phyloP scores from a whole-genome alignment of 2,329 filamentous ascomycete species.

The Ophiostoma ulmi region DNA sequence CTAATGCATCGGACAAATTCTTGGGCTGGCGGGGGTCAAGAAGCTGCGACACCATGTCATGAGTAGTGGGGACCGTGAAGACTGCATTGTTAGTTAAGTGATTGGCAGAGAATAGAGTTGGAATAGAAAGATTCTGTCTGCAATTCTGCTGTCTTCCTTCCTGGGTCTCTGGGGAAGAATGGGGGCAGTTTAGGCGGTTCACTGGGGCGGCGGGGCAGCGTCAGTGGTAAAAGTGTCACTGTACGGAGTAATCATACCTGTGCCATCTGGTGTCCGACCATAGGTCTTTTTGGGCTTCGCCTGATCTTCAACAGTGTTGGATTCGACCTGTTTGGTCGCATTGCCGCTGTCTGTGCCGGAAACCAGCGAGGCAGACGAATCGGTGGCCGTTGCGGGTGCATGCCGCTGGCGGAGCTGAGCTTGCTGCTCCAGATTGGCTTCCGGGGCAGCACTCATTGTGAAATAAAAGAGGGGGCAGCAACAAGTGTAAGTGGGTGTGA shows the following conservation, averaged over 20 bases:
- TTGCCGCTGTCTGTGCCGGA: slow-evolving; percentile 8
- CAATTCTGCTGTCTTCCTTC: no score
- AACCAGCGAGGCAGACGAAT: neutral
- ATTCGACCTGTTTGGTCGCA: neutral
- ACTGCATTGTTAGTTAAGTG: slow-evolving; percentile 49
- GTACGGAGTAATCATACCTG: slow-evolving; percentile 54
- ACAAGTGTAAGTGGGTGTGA: neutral
- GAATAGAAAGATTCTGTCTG: neutral
- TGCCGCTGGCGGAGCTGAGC: slow-evolving; percentile 24
- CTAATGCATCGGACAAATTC: slow-evolving; percentile 78
- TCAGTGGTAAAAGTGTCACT: neutral
- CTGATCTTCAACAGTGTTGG: neutral
- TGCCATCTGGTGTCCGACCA: slow-evolving; percentile 85
- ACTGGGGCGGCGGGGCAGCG: neutral
- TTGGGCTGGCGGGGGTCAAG: slow-evolving; percentile 93
- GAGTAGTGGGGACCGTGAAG: slow-evolving; percentile 90
- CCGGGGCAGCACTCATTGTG: slow-evolving; percentile 24
- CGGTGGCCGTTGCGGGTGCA: slow-evolving; percentile 9
- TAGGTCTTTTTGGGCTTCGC: slow-evolving; percentile 65
- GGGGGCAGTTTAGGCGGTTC: neutral
- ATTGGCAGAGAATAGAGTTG: neutral
- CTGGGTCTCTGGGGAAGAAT: slow-evolving; percentile 6
- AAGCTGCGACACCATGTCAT: slow-evolving; percentile 98
- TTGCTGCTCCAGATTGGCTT: slow-evolving; percentile 21
- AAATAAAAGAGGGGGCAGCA: neutral